phyloP scores from a whole-genome alignment of 306 rosid species.

The Herpetospermum pedunculosum region DNA sequence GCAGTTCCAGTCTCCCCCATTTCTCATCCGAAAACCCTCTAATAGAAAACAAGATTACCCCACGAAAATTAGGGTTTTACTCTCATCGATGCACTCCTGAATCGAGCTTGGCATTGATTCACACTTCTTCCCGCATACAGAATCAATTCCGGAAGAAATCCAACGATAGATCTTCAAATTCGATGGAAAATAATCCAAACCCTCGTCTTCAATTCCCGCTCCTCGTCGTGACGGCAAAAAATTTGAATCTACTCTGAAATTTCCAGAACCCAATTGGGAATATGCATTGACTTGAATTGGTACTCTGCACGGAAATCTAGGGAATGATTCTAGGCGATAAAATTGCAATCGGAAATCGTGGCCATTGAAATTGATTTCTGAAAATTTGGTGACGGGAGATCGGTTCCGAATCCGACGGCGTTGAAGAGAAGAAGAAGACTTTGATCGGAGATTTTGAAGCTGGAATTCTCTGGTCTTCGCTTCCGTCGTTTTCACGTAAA shows the following conservation, averaged over 20 bases:
- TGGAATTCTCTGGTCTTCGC: neutral
- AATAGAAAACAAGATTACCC: neutral
- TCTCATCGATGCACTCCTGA: neutral
- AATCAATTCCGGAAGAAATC: slow-evolving; percentile 14
- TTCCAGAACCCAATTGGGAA: neutral
- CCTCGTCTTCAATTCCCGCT: neutral
- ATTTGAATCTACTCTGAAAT: neutral
- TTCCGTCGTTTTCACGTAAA: slow-evolving; percentile 6
- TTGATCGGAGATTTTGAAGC: neutral
- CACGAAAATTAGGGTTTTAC: slow-evolving; percentile 3
- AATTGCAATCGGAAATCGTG: neutral
- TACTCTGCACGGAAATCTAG: neutral
- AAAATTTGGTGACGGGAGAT: neutral
- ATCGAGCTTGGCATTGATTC: slow-evolving; percentile 4
- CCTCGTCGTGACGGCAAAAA: neutral
- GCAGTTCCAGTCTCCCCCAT: slow-evolving; percentile 84
- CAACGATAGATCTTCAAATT: slow-evolving; percentile 4
- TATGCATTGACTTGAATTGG: neutral
- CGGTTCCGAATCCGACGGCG: neutral
- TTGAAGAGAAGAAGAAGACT: neutral
- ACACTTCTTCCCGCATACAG: neutral
- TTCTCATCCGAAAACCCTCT: slow-evolving; percentile 35
- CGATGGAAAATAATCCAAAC: slow-evolving; percentile 11
- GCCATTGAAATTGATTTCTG: neutral
- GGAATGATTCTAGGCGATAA: neutral